These are phyloP conservation scores for Wickerhamomyces canadensis DNA, from an alignment of 805 yeast species.

Conservation along the genomic window DNA sequence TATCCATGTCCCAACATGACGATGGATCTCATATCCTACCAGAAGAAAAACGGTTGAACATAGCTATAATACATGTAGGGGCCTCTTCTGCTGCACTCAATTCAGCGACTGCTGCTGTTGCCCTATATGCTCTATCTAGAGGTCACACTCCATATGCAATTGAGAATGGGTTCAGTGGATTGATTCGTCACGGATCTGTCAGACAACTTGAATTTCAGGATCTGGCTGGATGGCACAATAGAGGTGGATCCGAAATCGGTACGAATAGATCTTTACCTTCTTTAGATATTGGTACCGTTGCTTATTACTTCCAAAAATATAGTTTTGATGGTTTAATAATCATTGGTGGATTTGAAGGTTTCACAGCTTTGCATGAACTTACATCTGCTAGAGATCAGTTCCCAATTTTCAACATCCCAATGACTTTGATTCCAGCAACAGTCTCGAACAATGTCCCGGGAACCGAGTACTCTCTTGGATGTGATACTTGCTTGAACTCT, in stretches of 20 bases:
- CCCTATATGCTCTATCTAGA: conserved; percentile 66
- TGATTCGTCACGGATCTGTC: conserved; percentile 57
- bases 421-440: conserved; percentile 91
- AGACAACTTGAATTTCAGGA: conserved; percentile 60
- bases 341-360: conserved; percentile 98
- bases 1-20: conserved; percentile 63
- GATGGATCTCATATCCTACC: conserved; percentile 60
- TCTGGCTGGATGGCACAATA: conserved; percentile 65
- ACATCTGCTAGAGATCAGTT: conserved; percentile 69
- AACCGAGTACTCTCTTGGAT: conserved; percentile 90
- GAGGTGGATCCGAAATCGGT: conserved; percentile 80
- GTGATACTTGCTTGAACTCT: conserved; percentile 92
- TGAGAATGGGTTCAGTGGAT: conserved; percentile 70
- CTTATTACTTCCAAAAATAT: conserved; percentile 87
- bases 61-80: conserved; percentile 72
- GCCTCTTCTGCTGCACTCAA: conserved; percentile 80
- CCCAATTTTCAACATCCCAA: conserved; percentile 92
- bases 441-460: conserved; percentile 99
- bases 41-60: conserved; percentile 45
- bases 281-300: conserved; percentile 80
- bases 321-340: conserved; percentile 83
- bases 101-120: conserved; percentile 71
- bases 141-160: conserved; percentile 72
- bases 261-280: conserved; percentile 77
- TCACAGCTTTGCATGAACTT: conserved; percentile 73